Evolutionary conservation across 2,329 filamentous ascomycete genomes (phyloP).

Genomic region (Cladophialophora exuberans): DNA sequence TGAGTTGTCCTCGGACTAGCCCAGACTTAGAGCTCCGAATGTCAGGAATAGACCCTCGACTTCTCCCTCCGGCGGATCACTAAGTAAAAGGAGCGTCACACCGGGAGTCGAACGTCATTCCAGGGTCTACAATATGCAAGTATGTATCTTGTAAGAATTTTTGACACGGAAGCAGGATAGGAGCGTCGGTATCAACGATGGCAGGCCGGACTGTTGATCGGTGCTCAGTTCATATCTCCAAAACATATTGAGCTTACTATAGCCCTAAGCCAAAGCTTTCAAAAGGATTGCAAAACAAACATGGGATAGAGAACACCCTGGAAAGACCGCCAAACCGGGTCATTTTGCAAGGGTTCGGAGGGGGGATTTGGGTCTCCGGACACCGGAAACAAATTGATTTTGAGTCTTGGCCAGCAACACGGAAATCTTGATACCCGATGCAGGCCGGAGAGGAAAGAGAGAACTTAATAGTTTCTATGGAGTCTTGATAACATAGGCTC

Average conservation of each 20-base stretch:
- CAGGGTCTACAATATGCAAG: neutral
- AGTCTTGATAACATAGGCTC: neutral
- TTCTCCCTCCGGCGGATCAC: neutral
- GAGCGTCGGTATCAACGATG: neutral
- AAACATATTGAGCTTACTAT: neutral
- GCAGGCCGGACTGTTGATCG: neutral
- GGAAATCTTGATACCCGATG: neutral
- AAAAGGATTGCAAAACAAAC: neutral
- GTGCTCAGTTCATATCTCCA: neutral
- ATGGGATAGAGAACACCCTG: neutral
- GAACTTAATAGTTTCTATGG: neutral
- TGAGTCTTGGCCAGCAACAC: neutral
- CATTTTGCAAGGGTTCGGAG: neutral
- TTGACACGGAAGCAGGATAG: neutral
- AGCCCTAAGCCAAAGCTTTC: neutral
- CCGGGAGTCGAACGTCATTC: neutral
- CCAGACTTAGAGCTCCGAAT: neutral
- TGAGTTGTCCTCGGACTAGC: neutral
- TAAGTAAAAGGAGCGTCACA: neutral
- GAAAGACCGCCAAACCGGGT: neutral
- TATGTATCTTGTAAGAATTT: neutral
- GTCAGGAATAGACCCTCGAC: neutral
- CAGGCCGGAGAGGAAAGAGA: neutral
- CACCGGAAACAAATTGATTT: conserved; percentile 1
- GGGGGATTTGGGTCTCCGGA: neutral